A percentile compares a stretch with the other conserved stretches of the same genome.
Conservation (phyloP, 192 early-diverging fungal genomes). For the Backusella liffmaniae region DNA sequence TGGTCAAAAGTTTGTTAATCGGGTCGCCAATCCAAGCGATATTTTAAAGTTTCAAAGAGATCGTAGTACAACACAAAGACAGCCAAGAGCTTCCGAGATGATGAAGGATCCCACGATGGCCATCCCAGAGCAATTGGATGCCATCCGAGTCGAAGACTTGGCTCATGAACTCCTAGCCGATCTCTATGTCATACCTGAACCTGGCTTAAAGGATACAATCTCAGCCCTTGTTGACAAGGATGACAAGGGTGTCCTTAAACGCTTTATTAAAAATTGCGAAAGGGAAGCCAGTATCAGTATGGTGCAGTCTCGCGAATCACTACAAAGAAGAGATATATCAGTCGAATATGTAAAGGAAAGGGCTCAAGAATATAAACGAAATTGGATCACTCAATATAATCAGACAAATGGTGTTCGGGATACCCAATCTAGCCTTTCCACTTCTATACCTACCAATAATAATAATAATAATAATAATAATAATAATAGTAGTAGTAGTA, state of each 20-base stretch:
- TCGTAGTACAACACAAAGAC: constrained; percentile 10
- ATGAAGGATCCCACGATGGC: constrained; percentile 33
- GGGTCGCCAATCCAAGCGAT: constrained; percentile 88
- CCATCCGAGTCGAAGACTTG: background rate
- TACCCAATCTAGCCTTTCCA: background rate
- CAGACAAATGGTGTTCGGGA: background rate
- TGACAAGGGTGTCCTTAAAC: background rate
- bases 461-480: background rate
- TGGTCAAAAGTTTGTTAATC: constrained; percentile 74
- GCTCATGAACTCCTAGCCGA: background rate
- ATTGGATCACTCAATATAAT: background rate
- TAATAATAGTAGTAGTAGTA: background rate
- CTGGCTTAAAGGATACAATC: background rate
- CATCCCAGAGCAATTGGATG: background rate
- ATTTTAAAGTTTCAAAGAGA: constrained; percentile 81
- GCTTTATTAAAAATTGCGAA: background rate
- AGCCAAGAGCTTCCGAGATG: constrained; percentile 6
- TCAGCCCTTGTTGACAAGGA: background rate
- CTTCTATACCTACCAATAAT: background rate
- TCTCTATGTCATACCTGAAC: background rate
- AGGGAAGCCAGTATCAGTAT: background rate
- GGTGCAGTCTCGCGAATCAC: background rate
- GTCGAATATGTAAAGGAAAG: background rate
- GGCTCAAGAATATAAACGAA: background rate
- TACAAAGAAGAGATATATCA: background rate